Evolutionary conservation across 257 asterid genomes (phyloP), one percentile per base, ranked within the genome.

Genomic region (Gentiana straminea): DNA sequence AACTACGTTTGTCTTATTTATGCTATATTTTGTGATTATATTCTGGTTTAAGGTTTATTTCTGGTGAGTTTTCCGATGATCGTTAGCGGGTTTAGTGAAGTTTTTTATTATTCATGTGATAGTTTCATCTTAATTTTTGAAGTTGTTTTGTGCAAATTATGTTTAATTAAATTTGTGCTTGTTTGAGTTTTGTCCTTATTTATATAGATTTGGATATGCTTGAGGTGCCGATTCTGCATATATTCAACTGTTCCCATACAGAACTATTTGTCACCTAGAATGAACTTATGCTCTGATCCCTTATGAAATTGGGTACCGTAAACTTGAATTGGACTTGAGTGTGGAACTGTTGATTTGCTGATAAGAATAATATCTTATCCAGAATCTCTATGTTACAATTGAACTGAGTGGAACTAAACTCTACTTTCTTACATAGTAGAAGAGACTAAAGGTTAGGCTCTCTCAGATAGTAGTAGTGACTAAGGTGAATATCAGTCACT

Each of bases 201-300:
- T 54, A 8, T 35, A 15, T 35, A n/a, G 62, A 47, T 60, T 66
- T 24, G 24, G 24, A 24, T 55, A 15, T 38, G 9, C 60, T 55
- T 13, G n/a, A n/a, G 7, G 2, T 13, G 3, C 36, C 8, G n/a
- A 32, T 39, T 55, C 24, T 24, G 24, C 24, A 24, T 37, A 7
- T 38, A 15, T 39, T 55, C 32, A 7, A 55, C 34, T 38, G 37
- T 55, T 37, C 15, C 46, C 24, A 24, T 24, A 24, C 24, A 24
- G 24, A 24, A 24, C 24, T 24, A 24, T 24, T 24, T 24, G 24
- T 24, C 24, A 24, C 24, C 24, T 24, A 24, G 8, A 37, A n/a
- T 55, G 59, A 37, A 55, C 24, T 52, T 53, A 34, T 6, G 47
- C 13, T 8, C 13, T 52, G 10, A 9, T 3, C 7, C 38, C 44